These are phyloP conservation scores for Candida wancherniae DNA, from an alignment of 805 yeast species.

Conservation along the genomic window DNA sequence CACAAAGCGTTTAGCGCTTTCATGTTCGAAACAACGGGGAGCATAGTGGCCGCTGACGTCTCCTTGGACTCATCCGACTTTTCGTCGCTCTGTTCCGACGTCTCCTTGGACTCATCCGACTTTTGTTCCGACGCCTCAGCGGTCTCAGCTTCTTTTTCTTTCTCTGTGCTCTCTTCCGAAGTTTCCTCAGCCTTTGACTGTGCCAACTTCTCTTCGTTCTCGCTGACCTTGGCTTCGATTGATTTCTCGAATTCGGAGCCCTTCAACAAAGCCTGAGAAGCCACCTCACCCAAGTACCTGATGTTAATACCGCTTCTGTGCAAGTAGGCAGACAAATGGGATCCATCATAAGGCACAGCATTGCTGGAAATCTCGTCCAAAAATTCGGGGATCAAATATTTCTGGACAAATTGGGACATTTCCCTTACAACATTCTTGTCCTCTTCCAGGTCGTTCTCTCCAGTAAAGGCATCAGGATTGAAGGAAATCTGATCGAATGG, in stretches of 20 bases:
- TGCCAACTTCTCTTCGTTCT: conserved; percentile 24
- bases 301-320: conserved; percentile 84
- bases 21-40: conserved; percentile 40
- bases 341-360: conserved; percentile 76
- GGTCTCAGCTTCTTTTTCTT: conserved; percentile 15
- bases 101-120: conserved; percentile 7
- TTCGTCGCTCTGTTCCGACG: conserved; percentile 23
- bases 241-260: conserved; percentile 13
- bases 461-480: conserved; percentile 75
- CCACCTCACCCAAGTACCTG: conserved; percentile 76
- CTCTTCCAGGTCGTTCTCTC: conserved; percentile 34
- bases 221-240: conserved; percentile 19
- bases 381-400: conserved; percentile 57
- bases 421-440: conserved; percentile 66
- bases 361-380: conserved; percentile 51
- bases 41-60: conserved; percentile 28
- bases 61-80: conserved; percentile 23
- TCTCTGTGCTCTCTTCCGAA: too few relatives aligned
- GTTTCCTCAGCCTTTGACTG: conserved; percentile 18
- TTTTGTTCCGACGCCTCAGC: conserved; percentile 9
- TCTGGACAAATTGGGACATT: conserved; percentile 59
- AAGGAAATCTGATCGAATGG: conserved; percentile 53
- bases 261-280: conserved; percentile 27
- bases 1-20: conserved; percentile 45
- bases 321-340: conserved; percentile 59